Percentiles rank a stretch among this genome's conserved stretches.
These are phyloP conservation scores for Tillandsia leiboldiana DNA, from an alignment of 176 grass and related monocot species.

Conservation along the genomic window DNA sequence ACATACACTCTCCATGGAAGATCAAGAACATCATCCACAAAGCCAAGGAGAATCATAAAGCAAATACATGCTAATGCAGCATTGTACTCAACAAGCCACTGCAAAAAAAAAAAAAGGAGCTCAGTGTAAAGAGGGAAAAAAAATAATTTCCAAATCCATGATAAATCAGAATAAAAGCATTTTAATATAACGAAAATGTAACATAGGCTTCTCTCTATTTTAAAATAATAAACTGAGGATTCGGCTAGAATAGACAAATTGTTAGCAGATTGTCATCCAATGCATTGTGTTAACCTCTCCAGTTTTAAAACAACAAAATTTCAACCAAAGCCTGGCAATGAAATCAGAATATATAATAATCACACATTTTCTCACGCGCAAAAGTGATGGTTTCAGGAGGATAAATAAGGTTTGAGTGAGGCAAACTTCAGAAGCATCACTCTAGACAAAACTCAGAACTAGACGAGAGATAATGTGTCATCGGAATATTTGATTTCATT, in stretches of 20 bases:
- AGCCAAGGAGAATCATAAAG: conserved; percentile 99
- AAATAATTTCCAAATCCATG: conserved; percentile 1
- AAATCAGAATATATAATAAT: no score
- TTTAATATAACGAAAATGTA: background rate
- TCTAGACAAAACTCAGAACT: no score
- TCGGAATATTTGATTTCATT: no score
- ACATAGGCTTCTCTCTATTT: background rate
- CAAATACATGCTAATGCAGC: conserved; percentile 88
- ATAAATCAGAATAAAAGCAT: conserved; percentile 1
- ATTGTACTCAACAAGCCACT: conserved; percentile 99
- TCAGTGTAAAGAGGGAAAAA: background rate
- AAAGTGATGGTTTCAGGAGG: no score
- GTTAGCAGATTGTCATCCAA: no score
- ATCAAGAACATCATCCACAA: conserved; percentile 99
- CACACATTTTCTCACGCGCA: no score
- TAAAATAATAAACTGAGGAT: background rate
- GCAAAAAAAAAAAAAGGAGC: conserved; percentile 20
- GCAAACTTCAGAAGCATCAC: no score
- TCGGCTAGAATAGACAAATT: background rate
- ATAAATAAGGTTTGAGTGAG: no score
- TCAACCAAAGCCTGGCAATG: no score
- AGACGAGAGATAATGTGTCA: no score
- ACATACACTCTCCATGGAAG: conserved; percentile 99
- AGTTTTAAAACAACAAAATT: no score
- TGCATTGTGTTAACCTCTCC: no score